A percentile compares a stretch with the other conserved stretches of the same genome.
Conservation (phyloP, 2,329 filamentous ascomycete genomes). For the Talaromyces piceae region DNA sequence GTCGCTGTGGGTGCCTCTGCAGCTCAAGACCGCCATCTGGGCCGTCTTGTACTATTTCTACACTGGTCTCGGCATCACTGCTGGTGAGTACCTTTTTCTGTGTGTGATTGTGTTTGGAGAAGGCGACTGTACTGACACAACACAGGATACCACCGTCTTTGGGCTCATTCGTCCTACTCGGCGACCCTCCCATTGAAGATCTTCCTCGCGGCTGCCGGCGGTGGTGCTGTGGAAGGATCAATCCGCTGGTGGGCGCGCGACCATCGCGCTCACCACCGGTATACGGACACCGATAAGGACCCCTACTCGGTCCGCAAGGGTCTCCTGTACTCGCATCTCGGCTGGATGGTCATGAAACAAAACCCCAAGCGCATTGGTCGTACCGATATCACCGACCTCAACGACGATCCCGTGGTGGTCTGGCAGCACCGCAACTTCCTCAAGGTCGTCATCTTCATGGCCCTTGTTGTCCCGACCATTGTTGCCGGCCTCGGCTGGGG, state of each 20-base stretch:
- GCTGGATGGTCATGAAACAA: slow-evolving; percentile 92
- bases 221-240: slow-evolving; percentile 76
- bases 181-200: slow-evolving; percentile 68
- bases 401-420: slow-evolving; percentile 75
- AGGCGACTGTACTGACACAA: slow-evolving; percentile 4
- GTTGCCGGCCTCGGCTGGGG: slow-evolving; percentile 72
- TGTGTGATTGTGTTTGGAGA: too few species aligned
- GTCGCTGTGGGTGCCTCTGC: slow-evolving; percentile 70
- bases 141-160: slow-evolving; percentile 69
- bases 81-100: slow-evolving; percentile 46
- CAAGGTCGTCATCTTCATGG: slow-evolving; percentile 71
- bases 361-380: slow-evolving; percentile 83
- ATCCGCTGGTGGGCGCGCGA: slow-evolving; percentile 84
- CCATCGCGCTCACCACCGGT: slow-evolving; percentile 82
- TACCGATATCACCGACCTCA: slow-evolving; percentile 80
- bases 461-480: slow-evolving; percentile 64
- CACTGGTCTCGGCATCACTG: slow-evolving; percentile 72
- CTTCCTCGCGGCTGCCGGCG: slow-evolving; percentile 73
- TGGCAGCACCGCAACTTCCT: slow-evolving; percentile 86
- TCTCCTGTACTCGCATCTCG: slow-evolving; percentile 72
- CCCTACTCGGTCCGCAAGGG: slow-evolving; percentile 88
- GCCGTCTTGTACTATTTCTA: slow-evolving; percentile 75
- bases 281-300: slow-evolving; percentile 88
- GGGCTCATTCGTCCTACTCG: slow-evolving; percentile 80
- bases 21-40: slow-evolving; percentile 64